Conservation (phyloP, 768 basidiomycete genomes). For the Heimioporus sp. region DNA sequence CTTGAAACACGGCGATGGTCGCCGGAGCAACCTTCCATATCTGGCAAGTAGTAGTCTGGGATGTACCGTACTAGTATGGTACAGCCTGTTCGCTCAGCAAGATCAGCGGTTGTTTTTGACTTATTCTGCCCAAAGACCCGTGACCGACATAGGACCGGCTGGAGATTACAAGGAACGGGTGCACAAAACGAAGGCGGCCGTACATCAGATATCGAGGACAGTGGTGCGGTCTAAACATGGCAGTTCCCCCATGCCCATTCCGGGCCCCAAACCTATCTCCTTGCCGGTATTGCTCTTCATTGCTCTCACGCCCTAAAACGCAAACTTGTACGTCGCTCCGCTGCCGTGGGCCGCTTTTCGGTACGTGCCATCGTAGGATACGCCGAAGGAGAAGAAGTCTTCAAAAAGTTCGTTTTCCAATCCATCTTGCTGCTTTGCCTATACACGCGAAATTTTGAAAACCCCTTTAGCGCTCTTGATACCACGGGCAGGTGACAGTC, state of each 20-base stretch:
- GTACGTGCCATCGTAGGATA: conserved; percentile 34
- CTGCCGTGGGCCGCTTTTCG: conserved; percentile 35
- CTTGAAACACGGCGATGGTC: no score
- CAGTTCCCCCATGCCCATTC: conserved; percentile 10
- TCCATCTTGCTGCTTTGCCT: conserved; percentile 24
- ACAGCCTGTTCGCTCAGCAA: no score
- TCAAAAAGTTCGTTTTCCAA: conserved; percentile 37
- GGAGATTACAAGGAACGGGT: not conserved
- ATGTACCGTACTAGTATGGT: no score
- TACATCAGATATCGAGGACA: not conserved
- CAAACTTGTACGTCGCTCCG: conserved; percentile 27
- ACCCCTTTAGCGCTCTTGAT: conserved; percentile 33
- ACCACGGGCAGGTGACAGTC: conserved; percentile 29
- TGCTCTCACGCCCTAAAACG: conserved; percentile 40
- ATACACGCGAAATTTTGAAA: conserved; percentile 36
- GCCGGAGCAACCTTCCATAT: no score
- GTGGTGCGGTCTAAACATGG: not conserved
- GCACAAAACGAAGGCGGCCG: not conserved
- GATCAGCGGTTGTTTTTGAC: no score
- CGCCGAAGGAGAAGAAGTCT: conserved; percentile 36
- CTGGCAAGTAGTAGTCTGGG: no score
- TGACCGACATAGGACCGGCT: not conserved
- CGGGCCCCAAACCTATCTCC: conserved; percentile 34
- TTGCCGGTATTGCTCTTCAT: conserved; percentile 31
- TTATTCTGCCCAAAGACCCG: no score